Percentiles rank a stretch among this genome's conserved stretches.
These are phyloP conservation scores for Claviceps maximensis DNA, from an alignment of 2,329 filamentous ascomycete species.

Conservation along the genomic window DNA sequence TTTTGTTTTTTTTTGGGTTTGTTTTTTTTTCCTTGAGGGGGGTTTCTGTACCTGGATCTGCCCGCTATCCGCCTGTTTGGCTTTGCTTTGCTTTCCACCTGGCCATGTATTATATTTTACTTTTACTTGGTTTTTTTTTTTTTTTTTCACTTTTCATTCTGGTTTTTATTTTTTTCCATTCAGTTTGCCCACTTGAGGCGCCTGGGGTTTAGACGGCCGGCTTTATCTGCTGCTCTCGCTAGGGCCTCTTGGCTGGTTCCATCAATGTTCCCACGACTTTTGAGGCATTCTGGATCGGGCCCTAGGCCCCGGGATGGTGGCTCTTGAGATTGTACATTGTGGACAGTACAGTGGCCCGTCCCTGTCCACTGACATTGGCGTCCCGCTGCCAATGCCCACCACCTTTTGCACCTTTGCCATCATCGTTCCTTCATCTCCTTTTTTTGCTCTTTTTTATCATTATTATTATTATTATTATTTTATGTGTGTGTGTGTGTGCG, in stretches of 20 bases:
- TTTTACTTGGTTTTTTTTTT: not conserved
- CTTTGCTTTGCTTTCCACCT: not conserved
- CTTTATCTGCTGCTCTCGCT: not conserved
- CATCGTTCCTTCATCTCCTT: not conserved
- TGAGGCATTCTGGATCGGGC: not conserved
- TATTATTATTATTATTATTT: too few species aligned
- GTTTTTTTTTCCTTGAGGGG: not conserved
- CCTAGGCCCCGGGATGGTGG: constrained; percentile 2
- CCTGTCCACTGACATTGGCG: constrained; percentile 4
- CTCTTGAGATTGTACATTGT: constrained; percentile 4
- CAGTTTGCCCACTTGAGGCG: not conserved
- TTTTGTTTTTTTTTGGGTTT: too few species aligned
- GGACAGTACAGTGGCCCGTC: not conserved
- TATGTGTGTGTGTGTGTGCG: too few species aligned
- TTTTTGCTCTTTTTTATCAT: not conserved
- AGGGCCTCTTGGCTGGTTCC: not conserved
- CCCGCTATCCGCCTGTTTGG: not conserved
- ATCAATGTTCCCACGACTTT: not conserved
- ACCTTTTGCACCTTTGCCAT: not conserved
- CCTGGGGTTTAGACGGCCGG: not conserved
- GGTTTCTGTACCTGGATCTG: not conserved
- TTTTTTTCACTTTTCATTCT: too few species aligned
- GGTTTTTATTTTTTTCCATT: not conserved
- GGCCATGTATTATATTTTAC: not conserved
- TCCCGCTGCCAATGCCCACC: constrained; percentile 4